Evolutionary conservation across 2,329 filamentous ascomycete genomes (phyloP), one percentile per base, ranked within the genome.

Genomic region (Ophiobolus disseminans): DNA sequence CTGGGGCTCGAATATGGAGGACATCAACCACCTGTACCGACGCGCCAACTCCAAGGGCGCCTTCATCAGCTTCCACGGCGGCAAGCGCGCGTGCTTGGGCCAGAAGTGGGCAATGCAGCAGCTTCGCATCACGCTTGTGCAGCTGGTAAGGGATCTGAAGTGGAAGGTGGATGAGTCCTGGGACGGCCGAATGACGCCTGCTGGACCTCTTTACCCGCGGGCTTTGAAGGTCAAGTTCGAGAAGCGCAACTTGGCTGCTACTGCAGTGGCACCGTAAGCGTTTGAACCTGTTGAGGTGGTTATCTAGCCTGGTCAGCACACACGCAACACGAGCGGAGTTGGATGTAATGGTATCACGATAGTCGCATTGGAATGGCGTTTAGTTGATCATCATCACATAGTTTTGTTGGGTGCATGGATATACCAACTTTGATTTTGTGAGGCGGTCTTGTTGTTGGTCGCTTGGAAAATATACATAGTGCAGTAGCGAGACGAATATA

Each of bases 11-110:
- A 62, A 60, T 16, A 50, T 63, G 41, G 58, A 71, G n/a, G 68
- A 73, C 8, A 74, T 77, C 47, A 66, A 64, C 35, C 59, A 60
- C 3, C 41, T 65, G 7, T 76, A 72, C 41, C 65, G 75, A 9
- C 66, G 66, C 13, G 69, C 68, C 4, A 70, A 70, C 20, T 66
- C 66, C 7, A 72, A 68, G 39, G 73, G 69, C 14, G 67, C 71
- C 20, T 76, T 76, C 49, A 75, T 77, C 45, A 71, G 71, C 17
- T 78, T 78, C 48, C 74, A 78, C 38, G 74, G 75, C 9, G 74
- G 74, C 4, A 61, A 65, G 10, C 61, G 76, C 32, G 70, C 70
- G 4, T 78, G 76, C 51, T 54, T 78, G 21, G 76, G 76, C 0
- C 71, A 76, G 58, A 66, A 65, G 32, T 77, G 75, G 47, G 75